Evolutionary conservation across 1,139 yeast species (phyloP), one percentile per base, ranked within the genome.

Genomic region (Saccharomyces uvarum): DNA sequence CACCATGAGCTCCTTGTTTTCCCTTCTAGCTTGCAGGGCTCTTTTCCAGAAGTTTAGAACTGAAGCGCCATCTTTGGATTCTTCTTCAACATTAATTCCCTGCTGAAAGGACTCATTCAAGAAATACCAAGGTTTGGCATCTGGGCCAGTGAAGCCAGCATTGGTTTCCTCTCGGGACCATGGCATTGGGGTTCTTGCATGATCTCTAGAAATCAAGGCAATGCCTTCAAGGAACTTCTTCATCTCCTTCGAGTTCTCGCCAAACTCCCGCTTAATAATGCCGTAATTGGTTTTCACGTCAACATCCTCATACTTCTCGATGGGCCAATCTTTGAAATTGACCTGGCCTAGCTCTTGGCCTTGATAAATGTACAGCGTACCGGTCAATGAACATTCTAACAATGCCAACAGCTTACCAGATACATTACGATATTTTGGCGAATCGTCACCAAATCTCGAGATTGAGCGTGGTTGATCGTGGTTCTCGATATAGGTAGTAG

Each of bases 261-360:
- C 41, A 14, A 14, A 19, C 41, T 33, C 41, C 14, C 14, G 70
- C 56, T 68, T 69, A 63, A 73, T 72, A 42, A 68, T 71, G 44
- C 69, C 63, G 66, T 72, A 77, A 64, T 75, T 77, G 65, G 76
- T 77, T 61, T 73, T 67, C 47, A 80, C 71, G 59, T 77, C 76
- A 57, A 81, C 74, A 63, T 81, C 85, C 61, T 72, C 70, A 65
- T 80, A 81, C 59, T 80, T 82, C 26, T 69, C 73, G 52, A 80
- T 70, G 19, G 75, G 71, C 83, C 83, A 78, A 33, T 68, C 64
- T 46, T 77, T 76, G 44, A 78, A 67, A 61, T 81, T 81, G 51
- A 76, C 74, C 80, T 77, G 79, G 49, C 81, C 85, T 56, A 81
- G 73, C 64, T 81, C 86, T 64, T 81, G 85, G 53, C 85, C 85